Conservation (phyloP, 2,329 filamentous ascomycete species). For the Aspergillus ibericus region DNA sequence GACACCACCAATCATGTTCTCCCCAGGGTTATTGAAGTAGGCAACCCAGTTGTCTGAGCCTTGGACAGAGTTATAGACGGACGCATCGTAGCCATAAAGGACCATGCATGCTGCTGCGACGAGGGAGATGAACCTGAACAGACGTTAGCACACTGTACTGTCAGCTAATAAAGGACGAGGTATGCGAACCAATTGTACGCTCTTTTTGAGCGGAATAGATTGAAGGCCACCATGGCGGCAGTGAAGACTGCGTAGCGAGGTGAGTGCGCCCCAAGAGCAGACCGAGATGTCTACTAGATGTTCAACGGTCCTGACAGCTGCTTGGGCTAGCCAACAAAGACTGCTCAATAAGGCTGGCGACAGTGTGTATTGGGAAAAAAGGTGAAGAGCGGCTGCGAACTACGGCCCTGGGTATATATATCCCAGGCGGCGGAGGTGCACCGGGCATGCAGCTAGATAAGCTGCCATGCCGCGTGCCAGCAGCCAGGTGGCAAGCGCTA, state of each 20-base stretch:
- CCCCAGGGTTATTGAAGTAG: slow-evolving; percentile 56
- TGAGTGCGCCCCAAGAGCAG: not conserved
- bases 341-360: not conserved
- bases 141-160: not conserved
- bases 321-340: not conserved
- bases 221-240: slow-evolving; percentile 20
- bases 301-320: not conserved
- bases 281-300: not conserved
- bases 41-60: slow-evolving; percentile 65
- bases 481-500: slow-evolving; percentile 15
- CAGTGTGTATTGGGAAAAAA: not conserved
- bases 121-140: slow-evolving; percentile 62
- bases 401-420: slow-evolving; percentile 7
- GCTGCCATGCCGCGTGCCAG: slow-evolving; percentile 10
- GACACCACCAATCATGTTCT: slow-evolving; percentile 55
- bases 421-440: not conserved
- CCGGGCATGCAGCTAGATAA: not conserved
- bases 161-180: not conserved
- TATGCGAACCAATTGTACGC: slow-evolving; percentile 33
- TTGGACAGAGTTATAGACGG: slow-evolving; percentile 71
- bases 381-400: not conserved
- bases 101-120: slow-evolving; percentile 74
- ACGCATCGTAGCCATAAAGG: slow-evolving; percentile 72
- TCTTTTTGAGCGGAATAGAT: slow-evolving; percentile 28
- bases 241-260: not conserved